phyloP scores from a whole-genome alignment of 129 eudicot genomes.

The Pittosporum tobira region DNA sequence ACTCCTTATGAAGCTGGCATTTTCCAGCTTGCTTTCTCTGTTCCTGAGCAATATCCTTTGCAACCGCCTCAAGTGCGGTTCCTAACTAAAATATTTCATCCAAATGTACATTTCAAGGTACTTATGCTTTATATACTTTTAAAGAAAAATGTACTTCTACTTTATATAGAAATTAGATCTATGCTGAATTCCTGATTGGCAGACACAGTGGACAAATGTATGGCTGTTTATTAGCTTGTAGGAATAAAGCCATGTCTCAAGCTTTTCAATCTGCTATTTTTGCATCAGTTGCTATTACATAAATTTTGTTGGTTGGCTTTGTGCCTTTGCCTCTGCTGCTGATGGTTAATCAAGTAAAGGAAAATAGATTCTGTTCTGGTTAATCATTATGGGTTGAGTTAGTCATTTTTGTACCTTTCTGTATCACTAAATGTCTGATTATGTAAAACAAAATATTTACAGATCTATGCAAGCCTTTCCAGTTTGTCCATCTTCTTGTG shows the following conservation, averaged over 20 bases:
- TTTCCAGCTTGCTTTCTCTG: slow-evolving; percentile 95
- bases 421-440: no score
- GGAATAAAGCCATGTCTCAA: not conserved
- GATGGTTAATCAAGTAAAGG: no score
- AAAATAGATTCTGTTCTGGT: no score
- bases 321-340: no score
- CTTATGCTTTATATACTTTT: no score
- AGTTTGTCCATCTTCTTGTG: no score
- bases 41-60: slow-evolving; percentile 96
- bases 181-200: not conserved
- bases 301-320: not conserved
- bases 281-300: not conserved
- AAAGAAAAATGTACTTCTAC: not conserved
- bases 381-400: no score
- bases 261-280: not conserved
- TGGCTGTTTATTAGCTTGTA: no score
- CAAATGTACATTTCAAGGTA: slow-evolving; percentile 98
- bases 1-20: slow-evolving; percentile 95
- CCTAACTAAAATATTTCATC: slow-evolving; percentile 91
- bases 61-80: slow-evolving; percentile 99
- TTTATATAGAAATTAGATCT: not conserved
- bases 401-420: no score
- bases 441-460: no score
- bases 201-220: not conserved
- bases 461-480: no score